Conservation (phyloP, 164 flowering plant species). For the Vitis rupestris region DNA sequence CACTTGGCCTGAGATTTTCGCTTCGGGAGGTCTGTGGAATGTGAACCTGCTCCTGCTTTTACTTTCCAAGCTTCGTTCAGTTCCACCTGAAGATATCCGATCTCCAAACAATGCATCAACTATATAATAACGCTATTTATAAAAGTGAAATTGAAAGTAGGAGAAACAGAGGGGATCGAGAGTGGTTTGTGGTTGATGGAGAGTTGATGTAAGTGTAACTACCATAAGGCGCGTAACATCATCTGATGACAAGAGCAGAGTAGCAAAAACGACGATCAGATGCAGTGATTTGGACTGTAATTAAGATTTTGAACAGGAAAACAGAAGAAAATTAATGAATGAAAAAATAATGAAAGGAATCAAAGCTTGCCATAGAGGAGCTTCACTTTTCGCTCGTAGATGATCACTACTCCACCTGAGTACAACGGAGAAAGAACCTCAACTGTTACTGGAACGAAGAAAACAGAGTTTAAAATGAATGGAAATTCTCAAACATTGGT, state of each 20-base stretch:
- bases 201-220: constrained; percentile 2
- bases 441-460: not conserved
- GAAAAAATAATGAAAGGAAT: not conserved
- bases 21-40: constrained; percentile 80
- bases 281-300: not conserved
- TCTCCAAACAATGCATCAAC: not conserved
- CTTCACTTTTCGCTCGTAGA: constrained; percentile 85
- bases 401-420: constrained; percentile 89
- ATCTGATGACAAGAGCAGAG: constrained; percentile 40
- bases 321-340: not conserved
- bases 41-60: constrained; percentile 44
- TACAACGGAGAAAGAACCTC: not conserved
- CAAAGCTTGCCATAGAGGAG: constrained; percentile 65
- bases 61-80: constrained; percentile 87
- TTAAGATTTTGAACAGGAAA: not conserved
- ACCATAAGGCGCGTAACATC: constrained; percentile 84
- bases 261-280: constrained; percentile 5
- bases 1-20: constrained; percentile 87
- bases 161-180: not conserved
- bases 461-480: not conserved
- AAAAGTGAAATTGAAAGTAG: not conserved
- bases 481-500: not conserved
- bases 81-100: constrained; percentile 45
- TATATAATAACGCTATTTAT: no score
- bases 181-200: not conserved